A percentile compares a stretch with the other conserved stretches of the same genome.
Conservation (phyloP, 805 yeast genomes). For the Saturnispora serradocipensis region DNA sequence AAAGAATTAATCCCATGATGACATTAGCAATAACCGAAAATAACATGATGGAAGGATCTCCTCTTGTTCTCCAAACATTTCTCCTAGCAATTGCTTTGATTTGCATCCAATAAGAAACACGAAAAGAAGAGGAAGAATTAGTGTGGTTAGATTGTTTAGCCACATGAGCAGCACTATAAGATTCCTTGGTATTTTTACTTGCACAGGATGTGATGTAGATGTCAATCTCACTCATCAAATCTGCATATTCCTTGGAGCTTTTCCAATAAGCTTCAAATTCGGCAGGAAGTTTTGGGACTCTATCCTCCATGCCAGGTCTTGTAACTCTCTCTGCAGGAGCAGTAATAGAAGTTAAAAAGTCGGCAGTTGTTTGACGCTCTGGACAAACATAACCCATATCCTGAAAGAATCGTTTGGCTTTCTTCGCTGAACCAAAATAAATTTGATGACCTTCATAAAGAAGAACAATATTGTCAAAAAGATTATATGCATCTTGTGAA, state of each 20-base stretch:
- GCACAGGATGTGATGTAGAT: slow-evolving; percentile 12
- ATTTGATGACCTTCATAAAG: slow-evolving; percentile 38
- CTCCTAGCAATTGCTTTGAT: slow-evolving; percentile 38
- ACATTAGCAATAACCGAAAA: slow-evolving; percentile 36
- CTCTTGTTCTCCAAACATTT: slow-evolving; percentile 39
- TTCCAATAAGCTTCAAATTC: slow-evolving; percentile 36
- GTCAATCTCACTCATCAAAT: slow-evolving; percentile 31
- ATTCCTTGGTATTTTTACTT: slow-evolving; percentile 6
- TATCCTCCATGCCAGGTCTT: slow-evolving; percentile 28
- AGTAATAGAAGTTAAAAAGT: slow-evolving; percentile 32
- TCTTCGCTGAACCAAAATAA: slow-evolving; percentile 29
- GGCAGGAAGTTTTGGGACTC: slow-evolving; percentile 31
- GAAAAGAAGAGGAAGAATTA: slow-evolving; percentile 41
- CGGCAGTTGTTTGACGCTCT: slow-evolving; percentile 39
- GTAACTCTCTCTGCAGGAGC: slow-evolving; percentile 26
- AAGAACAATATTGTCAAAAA: slow-evolving; percentile 35
- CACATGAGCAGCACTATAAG: slow-evolving; percentile 14
- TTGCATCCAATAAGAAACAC: slow-evolving; percentile 44
- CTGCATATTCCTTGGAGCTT: slow-evolving; percentile 25
- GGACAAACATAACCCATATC: slow-evolving; percentile 39
- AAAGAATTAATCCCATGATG: slow-evolving; percentile 44
- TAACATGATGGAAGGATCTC: slow-evolving; percentile 40
- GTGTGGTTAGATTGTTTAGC: slow-evolving; percentile 44
- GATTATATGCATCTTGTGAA: slow-evolving; percentile 36
- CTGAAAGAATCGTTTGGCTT: slow-evolving; percentile 32